Conservation (phyloP, 257 asterid species). For the Mitragyna speciosa region DNA sequence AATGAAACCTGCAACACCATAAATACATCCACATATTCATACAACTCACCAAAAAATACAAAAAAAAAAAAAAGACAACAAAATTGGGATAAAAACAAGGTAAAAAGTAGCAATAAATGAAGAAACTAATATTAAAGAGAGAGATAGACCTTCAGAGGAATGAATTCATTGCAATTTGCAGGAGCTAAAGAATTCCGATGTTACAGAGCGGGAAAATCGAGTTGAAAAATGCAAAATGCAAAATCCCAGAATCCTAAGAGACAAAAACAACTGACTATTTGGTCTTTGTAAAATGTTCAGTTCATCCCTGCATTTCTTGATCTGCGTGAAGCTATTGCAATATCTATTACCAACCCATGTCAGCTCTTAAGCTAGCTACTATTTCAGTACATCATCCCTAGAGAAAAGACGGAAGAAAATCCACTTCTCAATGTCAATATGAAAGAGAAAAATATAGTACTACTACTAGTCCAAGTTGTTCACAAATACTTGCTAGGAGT, state of each 20-base stretch:
- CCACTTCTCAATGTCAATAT: conserved; percentile 18
- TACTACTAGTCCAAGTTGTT: background rate
- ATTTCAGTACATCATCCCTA: conserved; percentile 12
- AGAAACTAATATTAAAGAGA: conserved; percentile 17
- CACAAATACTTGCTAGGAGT: background rate
- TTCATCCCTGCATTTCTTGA: conserved; percentile 41
- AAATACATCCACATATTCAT: conserved; percentile 10
- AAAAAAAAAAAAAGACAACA: background rate
- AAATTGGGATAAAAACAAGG: background rate
- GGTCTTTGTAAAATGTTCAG: conserved; percentile 19
- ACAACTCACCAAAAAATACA: background rate
- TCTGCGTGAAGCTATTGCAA: conserved; percentile 37
- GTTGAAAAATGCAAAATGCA: conserved; percentile 10
- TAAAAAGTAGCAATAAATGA: conserved; percentile 24
- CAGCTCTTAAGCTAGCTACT: conserved; percentile 11
- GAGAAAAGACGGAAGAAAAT: conserved; percentile 15
- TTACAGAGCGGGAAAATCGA: conserved; percentile 22
- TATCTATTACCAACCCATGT: conserved; percentile 26
- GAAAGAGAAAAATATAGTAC: background rate
- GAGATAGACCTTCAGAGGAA: conserved; percentile 33
- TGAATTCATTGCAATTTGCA: conserved; percentile 39
- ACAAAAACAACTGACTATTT: conserved; percentile 11
- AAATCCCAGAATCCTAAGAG: conserved; percentile 19
- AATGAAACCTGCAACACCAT: conserved; percentile 43
- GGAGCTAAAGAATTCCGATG: conserved; percentile 13